Percentiles rank a stretch among this genome's conserved stretches.
These are phyloP conservation scores for Diaporthe australafricana DNA, from an alignment of 2,329 filamentous ascomycete genomes.

Conservation along the genomic window DNA sequence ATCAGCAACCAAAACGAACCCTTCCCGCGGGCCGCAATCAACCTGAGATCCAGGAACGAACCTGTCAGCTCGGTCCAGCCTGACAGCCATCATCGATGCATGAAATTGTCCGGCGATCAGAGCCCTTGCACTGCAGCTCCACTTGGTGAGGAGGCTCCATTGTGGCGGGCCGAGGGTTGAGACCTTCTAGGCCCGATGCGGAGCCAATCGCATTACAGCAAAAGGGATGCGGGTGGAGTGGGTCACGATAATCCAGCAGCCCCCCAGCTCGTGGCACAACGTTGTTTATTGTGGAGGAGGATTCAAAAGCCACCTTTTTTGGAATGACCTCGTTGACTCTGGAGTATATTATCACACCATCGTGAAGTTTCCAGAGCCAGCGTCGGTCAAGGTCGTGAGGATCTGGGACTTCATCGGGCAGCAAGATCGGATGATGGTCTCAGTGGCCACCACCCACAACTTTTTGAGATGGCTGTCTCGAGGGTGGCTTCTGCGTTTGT, in stretches of 20 bases:
- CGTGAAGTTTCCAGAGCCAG: not conserved
- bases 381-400: not conserved
- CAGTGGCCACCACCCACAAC: not conserved
- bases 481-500: not conserved
- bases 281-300: conserved; percentile 6
- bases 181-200: conserved; percentile 17
- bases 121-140: too few relatives aligned
- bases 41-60: conserved; percentile 17
- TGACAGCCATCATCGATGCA: conserved; percentile 21
- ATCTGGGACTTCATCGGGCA: not conserved
- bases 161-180: conserved; percentile 23
- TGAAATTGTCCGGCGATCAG: conserved; percentile 24
- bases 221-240: not conserved
- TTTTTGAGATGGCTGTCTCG: not conserved
- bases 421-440: conserved; percentile 7
- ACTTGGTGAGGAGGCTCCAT: conserved; percentile 9
- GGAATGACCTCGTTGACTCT: not conserved
- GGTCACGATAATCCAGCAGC: conserved; percentile 11
- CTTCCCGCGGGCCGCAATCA: conserved; percentile 21
- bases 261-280: not conserved
- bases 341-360: not conserved
- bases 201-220: conserved; percentile 30
- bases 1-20: not conserved
- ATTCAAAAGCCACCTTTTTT: not conserved
- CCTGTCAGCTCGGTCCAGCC: not conserved